Evolutionary conservation across 2,329 filamentous ascomycete genomes (phyloP), one percentile per base, ranked within the genome.

Genomic region (Trichoderma atroviride): DNA sequence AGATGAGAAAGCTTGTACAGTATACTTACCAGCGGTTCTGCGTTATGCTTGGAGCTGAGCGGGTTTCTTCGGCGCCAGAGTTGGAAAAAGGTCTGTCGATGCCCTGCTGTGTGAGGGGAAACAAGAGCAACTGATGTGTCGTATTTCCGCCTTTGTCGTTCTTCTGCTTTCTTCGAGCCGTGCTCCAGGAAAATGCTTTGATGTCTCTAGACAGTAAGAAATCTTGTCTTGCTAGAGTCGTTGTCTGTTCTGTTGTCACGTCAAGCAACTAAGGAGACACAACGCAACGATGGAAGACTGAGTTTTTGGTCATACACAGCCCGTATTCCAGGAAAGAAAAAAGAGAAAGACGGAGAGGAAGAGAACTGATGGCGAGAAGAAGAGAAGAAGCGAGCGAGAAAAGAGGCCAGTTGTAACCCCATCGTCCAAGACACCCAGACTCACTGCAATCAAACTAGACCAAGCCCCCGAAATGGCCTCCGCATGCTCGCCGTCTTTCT

Each of bases 371-470:
- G 27, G 29, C 14, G 31, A 47, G 14, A 27, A 24, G 27, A 50
- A 22, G 22, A 43, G 37, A 61, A 50, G 24, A 31, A 56, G 33
- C 40, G 40, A 43, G 19, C 40, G 19, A 19, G 27, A 9, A 14
- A 33, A 56, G 16, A 56, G 16, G 50, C 50, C 47, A 31, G 9
- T 16, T 56, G 24, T 5, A 19, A 29, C 33, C 52, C 22, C 47
- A 56, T 11, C 50, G 29, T 43, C 50, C 61, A 56, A 64, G 50
- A 56, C 60, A 55, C 50, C 33, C 50, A 40, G 35, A 40, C 50
- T 64, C 33, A 31, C 50, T 31, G 50, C 61, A 64, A 64, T 64
- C 24, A 64, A 56, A 56, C 61, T 40, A 31, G 37, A 19, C 1
- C 33, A 16, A 35, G 27, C n/a, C 33, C 60, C 22, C 22, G 47